Base-by-base conservation (phyloP, 768 basidiomycete genomes). In the Mrakia frigida region DNA sequence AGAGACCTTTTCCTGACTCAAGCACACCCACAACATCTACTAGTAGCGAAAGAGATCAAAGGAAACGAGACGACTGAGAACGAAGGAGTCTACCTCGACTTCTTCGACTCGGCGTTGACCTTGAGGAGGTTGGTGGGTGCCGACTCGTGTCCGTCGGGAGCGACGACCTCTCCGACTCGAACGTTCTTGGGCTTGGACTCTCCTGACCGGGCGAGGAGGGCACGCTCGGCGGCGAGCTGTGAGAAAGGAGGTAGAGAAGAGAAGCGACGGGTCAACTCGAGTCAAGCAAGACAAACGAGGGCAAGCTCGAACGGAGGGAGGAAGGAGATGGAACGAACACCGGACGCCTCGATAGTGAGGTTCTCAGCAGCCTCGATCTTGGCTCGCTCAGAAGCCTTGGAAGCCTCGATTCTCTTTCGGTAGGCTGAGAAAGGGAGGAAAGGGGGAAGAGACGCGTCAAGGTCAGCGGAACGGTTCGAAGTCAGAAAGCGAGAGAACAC, bases 81-180 rank as follows among this genome's bases (percentile, higher is more conserved):
- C 43, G 14, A 46, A 46, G 33, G 33, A 28, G 39, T 78, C 70
- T 84, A 85, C 43, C 85, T 86, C 61, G 78, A 79, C 43, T 88
- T 88, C 83, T 92, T 92, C 7, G 90, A 90, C 63, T 85, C 86
- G 21, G 90, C 87, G 84, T 92, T 89, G 0, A 84, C 89, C 80
- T 90, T 85, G 70, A 92, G 83, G 79, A 87, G 86, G 80, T 85
- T 86, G 85, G 92, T 91, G 31, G 90, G 82, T 60, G 84, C 86
- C 9, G 83, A 84, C 71, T 84, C 83, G 80, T 91, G 87, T 63
- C 87, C 87, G 80, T 86, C 85, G 67, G 84, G 28, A 18, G 76
- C 60, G 52, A 71, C 70, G 46, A 68, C 61, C 63, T 77, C 65
- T 18, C 76, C 76, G n/a, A 73, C 18, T 6, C 76, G 46, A 16